Evolutionary conservation across 768 basidiomycete genomes (phyloP).

Genomic region (Lenzites betulinus): DNA sequence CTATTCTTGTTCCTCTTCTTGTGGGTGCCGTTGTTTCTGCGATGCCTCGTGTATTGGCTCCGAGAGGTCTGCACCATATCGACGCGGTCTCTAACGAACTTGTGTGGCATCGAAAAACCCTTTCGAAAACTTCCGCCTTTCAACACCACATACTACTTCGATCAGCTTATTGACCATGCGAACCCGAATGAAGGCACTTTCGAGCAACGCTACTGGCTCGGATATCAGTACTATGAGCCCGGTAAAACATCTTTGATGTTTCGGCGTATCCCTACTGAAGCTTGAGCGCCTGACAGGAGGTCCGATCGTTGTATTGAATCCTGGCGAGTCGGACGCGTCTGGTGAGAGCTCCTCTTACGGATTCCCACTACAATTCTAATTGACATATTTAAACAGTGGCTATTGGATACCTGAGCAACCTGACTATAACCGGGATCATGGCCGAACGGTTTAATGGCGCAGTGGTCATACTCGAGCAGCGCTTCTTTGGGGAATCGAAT

Average conservation of each 20-base stretch:
- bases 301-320: slow-evolving; percentile 63
- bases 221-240: slow-evolving; percentile 63
- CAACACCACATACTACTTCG: slow-evolving; percentile 46
- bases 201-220: slow-evolving; percentile 72
- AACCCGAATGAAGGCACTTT: slow-evolving; percentile 70
- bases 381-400: slow-evolving; percentile 17
- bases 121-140: background rate
- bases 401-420: slow-evolving; percentile 56
- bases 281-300: slow-evolving; percentile 40
- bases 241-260: slow-evolving; percentile 19
- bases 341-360: slow-evolving; percentile 23
- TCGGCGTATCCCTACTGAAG: background rate
- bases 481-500: slow-evolving; percentile 72
- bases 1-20: background rate
- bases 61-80: background rate
- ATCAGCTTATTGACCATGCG: slow-evolving; percentile 52
- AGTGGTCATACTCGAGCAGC: slow-evolving; percentile 65
- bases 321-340: slow-evolving; percentile 62
- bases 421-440: slow-evolving; percentile 59
- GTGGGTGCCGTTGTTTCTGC: background rate
- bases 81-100: background rate
- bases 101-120: background rate
- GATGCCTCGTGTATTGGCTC: background rate
- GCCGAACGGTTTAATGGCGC: slow-evolving; percentile 65
- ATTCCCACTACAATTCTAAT: background rate